phyloP scores from a whole-genome alignment of 2,329 filamentous ascomycete genomes.

The Coniella vitis region DNA sequence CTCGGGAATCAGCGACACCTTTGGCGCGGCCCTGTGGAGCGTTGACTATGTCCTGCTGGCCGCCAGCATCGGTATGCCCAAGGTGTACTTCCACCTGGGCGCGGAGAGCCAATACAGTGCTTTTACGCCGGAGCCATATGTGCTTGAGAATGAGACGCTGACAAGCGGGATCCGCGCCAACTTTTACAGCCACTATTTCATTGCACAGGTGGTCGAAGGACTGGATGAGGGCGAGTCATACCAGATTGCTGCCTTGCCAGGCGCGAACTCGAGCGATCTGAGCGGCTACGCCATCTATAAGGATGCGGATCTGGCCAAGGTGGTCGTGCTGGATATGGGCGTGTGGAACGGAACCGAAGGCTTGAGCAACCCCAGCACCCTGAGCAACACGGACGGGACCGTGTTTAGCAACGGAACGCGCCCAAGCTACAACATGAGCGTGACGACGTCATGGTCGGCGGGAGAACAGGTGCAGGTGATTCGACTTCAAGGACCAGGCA shows the following conservation, averaged over 20 bases:
- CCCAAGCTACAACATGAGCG: conserved; percentile 20
- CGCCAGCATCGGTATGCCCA: conserved; percentile 27
- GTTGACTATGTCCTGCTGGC: conserved; percentile 36
- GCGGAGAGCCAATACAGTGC: conserved; percentile 13
- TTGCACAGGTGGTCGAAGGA: conserved; percentile 23
- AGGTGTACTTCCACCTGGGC: conserved; percentile 36
- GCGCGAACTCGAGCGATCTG: conserved; percentile 27
- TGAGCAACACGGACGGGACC: conserved; percentile 22
- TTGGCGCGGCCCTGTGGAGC: conserved; percentile 42
- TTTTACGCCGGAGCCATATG: conserved; percentile 20
- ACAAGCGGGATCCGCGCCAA: conserved; percentile 23
- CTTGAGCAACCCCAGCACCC: conserved; percentile 28
- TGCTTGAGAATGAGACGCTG: conserved; percentile 26
- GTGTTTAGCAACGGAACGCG: conserved; percentile 24
- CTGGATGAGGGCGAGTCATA: conserved; percentile 5
- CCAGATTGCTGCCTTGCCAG: conserved; percentile 25
- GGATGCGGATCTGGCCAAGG: conserved; percentile 21
- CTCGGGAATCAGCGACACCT: conserved; percentile 37
- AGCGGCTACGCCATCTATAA: conserved; percentile 28
- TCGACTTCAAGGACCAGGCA: conserved; percentile 26
- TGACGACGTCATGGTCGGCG: conserved; percentile 26
- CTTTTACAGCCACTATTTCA: conserved; percentile 31
- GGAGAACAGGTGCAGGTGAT: conserved; percentile 20
- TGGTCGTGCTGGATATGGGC: conserved; percentile 30
- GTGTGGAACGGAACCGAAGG: conserved; percentile 30